Base-by-base conservation (phyloP, 345 rosid species). In the Euphorbia peplus region DNA sequence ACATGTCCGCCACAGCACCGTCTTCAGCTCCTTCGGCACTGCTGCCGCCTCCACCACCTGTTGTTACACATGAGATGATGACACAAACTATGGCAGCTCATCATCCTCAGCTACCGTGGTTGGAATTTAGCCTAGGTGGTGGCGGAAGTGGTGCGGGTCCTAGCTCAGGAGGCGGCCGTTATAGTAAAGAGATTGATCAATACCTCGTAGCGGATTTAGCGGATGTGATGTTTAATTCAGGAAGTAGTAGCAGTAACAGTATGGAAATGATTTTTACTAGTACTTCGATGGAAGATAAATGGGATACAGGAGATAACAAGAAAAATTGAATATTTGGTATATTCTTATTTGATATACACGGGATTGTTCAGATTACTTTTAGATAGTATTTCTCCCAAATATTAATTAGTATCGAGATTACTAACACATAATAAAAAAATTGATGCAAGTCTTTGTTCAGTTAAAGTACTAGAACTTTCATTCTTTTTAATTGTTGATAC, bases 1-100 rank as follows among this genome's bases (percentile, higher is more conserved):
- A 89, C 67, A 80, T 86, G 82, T 81, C 91, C 5, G 67, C 82
- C 44, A 86, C 89, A 0, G 89, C 87, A 0, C 90, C 90, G 0
- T 78, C 47, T 13, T 42, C 84, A 0, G 67, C 71, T 46, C 71
- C 68, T 0, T 74, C 55, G 1, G 75, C 68, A 5, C 71, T 60
- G 1, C 71, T 56, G 0, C 73, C 63, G 4, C 79, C 67, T 2
- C 74, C 59, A 2, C 70, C 60, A 8, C 22, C 66, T 6, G 66
- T 19, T 4, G 4, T 32, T 10, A 5, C 70, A 10, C 64, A 16
- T 9, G 64, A 63, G 6, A 32, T 32, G 4, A 39, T 61, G 50
- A 41, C 71, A 0, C 71, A 72, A 50, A 7, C 54, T 6, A 42
- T 53, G 63, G 13, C 60, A 24, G 24, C 67, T 52, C 60, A 5